Base-by-base conservation (phyloP, 2,329 filamentous ascomycete species). In the Bisporella sp. region DNA sequence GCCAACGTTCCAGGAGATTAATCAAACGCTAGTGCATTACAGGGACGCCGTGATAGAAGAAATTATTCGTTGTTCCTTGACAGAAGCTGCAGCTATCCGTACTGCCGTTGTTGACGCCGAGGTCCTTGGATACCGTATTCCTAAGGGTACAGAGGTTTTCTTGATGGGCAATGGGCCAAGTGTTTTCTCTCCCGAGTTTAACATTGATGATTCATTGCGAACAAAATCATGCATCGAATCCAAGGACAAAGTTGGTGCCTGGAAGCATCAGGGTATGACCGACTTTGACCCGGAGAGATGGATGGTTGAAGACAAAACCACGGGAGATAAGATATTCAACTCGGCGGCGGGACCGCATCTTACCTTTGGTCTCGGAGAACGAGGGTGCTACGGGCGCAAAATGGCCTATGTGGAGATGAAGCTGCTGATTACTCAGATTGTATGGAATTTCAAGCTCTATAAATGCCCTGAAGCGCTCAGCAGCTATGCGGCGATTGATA, bases 321-420 rank as follows among this genome's bases (percentile, higher is more conserved):
- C 45, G 9, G 51, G 55, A 41, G 31, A 39, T 1, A 51, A 50
- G 41, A 58, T 58, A 9, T 70, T 68, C 39, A 63, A 68, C 41
- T 47, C 62, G 1, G 52, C 59, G 43, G 66, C 69, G 1, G 69
- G 69, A 0, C 70, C 69, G 0, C 60, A 51, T 8, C 55, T 71
- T 29, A 57, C 64, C 0, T 73, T 73, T 54, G 66, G 68, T 0
- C 42, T 62, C 5, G 71, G 71, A 0, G 61, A 64, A 3, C 56
- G 71, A 3, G 65, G 65, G 1, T 73, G 71, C 48, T 72, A 66
- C 45, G 70, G 71, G 0, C 64, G 62, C 48, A 64, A 58, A 54
- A 52, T 72, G 52, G 70, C 67, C 1, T 62, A 68, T 35, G 40
- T 70, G 40, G 59, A 69, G 54, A 33, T 73, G 54, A 59, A 62